Percentiles rank a stretch among this genome's conserved stretches.
Evolutionary conservation across 1,139 yeast species (phyloP).

Genomic region (Meyerozyma smithsonii): DNA sequence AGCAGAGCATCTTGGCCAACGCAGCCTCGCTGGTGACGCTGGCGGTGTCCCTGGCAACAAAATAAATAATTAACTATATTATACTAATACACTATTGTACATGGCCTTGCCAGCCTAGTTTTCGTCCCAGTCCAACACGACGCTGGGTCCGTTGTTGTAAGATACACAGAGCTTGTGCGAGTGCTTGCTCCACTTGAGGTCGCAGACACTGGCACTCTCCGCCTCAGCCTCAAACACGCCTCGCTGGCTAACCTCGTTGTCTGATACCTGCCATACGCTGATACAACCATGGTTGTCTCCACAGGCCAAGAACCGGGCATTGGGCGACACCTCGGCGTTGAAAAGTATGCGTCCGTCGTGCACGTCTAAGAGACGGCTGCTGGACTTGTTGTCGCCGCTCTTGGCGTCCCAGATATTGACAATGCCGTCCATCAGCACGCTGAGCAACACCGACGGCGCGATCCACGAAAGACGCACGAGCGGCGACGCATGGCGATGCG

Average conservation of each 20-base stretch:
- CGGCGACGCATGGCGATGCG: constrained; percentile 48
- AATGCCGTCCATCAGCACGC: constrained; percentile 65
- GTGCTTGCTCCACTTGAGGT: constrained; percentile 38
- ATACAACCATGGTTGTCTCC: constrained; percentile 63
- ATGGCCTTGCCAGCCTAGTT: not conserved
- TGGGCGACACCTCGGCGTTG: constrained; percentile 48
- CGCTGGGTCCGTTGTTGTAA: constrained; percentile 41
- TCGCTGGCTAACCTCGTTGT: constrained; percentile 2
- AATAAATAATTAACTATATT: not conserved
- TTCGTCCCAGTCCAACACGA: constrained; percentile 21
- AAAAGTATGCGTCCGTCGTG: constrained; percentile 51
- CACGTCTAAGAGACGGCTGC: constrained; percentile 26
- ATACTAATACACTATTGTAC: constrained; percentile 5
- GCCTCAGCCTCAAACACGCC: not conserved
- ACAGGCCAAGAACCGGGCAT: constrained; percentile 46
- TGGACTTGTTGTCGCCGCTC: constrained; percentile 27
- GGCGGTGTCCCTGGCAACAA: constrained; percentile 1
- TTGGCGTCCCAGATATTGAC: constrained; percentile 63
- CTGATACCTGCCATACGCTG: constrained; percentile 45
- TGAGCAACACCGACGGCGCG: constrained; percentile 22
- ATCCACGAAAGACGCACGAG: constrained; percentile 53
- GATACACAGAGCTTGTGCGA: constrained; percentile 33
- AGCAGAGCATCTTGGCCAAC: constrained; percentile 13
- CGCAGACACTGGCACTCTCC: constrained; percentile 23
- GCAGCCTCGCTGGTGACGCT: constrained; percentile 1